phyloP scores from a whole-genome alignment of 805 yeast species.

The Sungouiozyma intestinalis region DNA sequence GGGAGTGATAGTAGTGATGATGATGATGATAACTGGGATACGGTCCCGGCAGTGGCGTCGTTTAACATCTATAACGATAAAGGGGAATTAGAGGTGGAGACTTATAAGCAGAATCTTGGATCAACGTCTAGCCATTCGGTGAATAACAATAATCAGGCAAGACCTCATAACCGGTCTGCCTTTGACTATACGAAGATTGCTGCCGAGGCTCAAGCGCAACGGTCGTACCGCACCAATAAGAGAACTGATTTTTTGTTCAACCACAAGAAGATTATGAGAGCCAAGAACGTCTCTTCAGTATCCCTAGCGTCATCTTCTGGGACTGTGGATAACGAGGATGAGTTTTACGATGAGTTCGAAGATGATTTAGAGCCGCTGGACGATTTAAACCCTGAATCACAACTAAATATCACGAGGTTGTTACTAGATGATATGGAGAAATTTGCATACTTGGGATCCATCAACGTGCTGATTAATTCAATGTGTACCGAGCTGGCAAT shows the following conservation, averaged over 20 bases:
- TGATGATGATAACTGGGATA: conserved; percentile 57
- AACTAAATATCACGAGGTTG: conserved; percentile 67
- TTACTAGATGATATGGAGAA: conserved; percentile 77
- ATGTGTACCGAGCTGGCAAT: conserved; percentile 74
- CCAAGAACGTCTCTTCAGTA: conserved; percentile 8
- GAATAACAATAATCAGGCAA: background rate
- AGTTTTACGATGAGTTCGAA: conserved; percentile 31
- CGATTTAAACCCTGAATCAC: conserved; percentile 34
- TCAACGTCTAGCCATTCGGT: conserved; percentile 13
- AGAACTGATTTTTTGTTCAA: conserved; percentile 48
- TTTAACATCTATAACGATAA: conserved; percentile 70
- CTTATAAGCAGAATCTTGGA: conserved; percentile 8
- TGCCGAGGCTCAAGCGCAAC: conserved; percentile 74
- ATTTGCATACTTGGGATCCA: conserved; percentile 84
- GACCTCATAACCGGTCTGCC: background rate
- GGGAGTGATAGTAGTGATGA: conserved; percentile 14
- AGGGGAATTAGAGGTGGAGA: conserved; percentile 49
- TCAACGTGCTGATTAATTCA: conserved; percentile 62
- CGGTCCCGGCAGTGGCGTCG: conserved; percentile 74
- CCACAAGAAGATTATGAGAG: conserved; percentile 22
- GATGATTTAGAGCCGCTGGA: conserved; percentile 26
- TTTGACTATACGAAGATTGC: conserved; percentile 81
- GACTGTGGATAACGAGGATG: conserved; percentile 22
- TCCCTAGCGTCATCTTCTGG: conserved; percentile 7
- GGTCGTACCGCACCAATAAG: conserved; percentile 45